A percentile compares a stretch with the other conserved stretches of the same genome.
Conservation (phyloP, 106 monocot species). For the Dioscorea zingiberensis region DNA sequence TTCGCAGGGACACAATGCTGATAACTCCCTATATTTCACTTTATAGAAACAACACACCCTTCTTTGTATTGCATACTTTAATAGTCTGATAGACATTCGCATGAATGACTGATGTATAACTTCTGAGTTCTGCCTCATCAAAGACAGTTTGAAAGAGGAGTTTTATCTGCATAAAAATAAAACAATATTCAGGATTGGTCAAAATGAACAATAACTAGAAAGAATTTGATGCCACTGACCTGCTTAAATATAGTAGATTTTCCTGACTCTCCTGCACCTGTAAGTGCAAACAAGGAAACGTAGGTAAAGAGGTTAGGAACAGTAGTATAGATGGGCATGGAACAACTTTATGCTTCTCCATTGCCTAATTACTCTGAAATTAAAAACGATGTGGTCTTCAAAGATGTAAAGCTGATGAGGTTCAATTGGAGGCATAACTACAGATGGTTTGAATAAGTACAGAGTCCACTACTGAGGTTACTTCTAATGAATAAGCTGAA, state of each 20-base stretch:
- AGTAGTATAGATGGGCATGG: too few relatives aligned
- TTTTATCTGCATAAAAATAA: constrained; percentile 60
- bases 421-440: too few relatives aligned
- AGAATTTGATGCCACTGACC: constrained; percentile 25
- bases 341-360: too few relatives aligned
- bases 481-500: too few relatives aligned
- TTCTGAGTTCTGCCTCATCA: constrained; percentile 87
- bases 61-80: constrained; percentile 90
- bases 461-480: too few relatives aligned
- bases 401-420: too few relatives aligned
- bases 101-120: constrained; percentile 83
- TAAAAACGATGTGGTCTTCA: too few relatives aligned
- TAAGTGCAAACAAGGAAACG: background rate
- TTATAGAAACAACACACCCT: constrained; percentile 76
- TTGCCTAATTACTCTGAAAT: too few relatives aligned
- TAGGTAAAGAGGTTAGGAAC: too few relatives aligned
- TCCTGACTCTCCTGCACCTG: constrained; percentile 98
- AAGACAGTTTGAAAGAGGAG: constrained; percentile 96
- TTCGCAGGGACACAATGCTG: constrained; percentile 3
- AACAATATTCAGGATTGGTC: constrained; percentile 1
- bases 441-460: too few relatives aligned
- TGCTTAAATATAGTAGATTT: constrained; percentile 99
- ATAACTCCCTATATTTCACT: constrained; percentile 14
- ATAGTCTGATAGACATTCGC: constrained; percentile 99
- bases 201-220: constrained; percentile 1